Conservation (phyloP, 169 alveolate genomes). For the Plasmodium cynomolgi region DNA sequence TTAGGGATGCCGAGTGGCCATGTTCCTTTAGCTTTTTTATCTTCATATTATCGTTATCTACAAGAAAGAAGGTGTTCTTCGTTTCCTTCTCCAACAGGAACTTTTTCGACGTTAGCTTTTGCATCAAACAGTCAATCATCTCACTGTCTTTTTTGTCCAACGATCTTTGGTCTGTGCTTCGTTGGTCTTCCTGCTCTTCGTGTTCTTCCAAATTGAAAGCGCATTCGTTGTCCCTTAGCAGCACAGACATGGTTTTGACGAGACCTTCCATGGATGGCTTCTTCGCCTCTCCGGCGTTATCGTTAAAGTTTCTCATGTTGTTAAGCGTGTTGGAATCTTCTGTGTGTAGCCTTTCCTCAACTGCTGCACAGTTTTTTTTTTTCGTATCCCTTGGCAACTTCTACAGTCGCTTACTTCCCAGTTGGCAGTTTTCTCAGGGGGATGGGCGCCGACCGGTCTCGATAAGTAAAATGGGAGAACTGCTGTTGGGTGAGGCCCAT, state of each 20-base stretch:
- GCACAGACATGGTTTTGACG: conserved; percentile 34
- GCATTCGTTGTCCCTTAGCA: conserved; percentile 42
- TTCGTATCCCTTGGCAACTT: neutral
- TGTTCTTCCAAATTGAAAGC: conserved; percentile 23
- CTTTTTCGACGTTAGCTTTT: conserved; percentile 56
- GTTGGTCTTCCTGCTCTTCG: conserved; percentile 10
- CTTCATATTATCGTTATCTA: conserved; percentile 67
- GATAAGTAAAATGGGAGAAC: neutral
- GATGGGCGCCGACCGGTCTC: neutral
- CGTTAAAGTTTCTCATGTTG: conserved; percentile 7
- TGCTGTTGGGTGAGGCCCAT: neutral
- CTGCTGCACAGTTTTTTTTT: neutral
- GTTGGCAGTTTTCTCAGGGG: neutral
- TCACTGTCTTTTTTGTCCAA: conserved; percentile 19
- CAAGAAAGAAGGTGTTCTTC: conserved; percentile 54
- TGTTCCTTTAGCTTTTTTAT: conserved; percentile 78
- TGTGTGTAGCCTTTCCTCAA: neutral
- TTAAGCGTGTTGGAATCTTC: neutral
- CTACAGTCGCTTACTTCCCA: neutral
- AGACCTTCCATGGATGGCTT: neutral
- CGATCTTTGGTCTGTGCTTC: neutral
- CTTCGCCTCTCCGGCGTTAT: neutral
- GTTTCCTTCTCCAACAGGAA: conserved; percentile 58
- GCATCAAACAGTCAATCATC: conserved; percentile 70
- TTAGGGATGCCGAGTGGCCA: conserved; percentile 79